Conservation (phyloP, 495 filamentous ascomycete species). For the Tuber umbilicatum region DNA sequence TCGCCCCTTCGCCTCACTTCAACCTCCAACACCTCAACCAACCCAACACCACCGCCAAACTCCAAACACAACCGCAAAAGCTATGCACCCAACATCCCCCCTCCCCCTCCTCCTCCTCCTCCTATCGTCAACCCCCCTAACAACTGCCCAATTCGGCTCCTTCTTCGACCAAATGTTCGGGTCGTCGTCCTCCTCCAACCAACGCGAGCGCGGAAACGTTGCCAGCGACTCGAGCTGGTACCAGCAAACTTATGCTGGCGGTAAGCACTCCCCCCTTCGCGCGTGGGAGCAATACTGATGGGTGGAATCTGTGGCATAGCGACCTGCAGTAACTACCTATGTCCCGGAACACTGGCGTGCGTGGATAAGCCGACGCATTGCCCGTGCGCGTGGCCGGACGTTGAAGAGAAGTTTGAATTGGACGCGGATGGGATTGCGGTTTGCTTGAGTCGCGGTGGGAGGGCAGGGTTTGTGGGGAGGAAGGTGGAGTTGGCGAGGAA, state of each 20-base stretch:
- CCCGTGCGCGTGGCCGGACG: constrained; percentile 60
- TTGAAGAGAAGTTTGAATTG: constrained; percentile 68
- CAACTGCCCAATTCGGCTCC: constrained; percentile 57
- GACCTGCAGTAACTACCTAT: constrained; percentile 64
- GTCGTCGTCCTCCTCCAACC: constrained; percentile 48
- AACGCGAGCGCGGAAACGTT: constrained; percentile 55
- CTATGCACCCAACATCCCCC: not conserved
- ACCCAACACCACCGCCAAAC: constrained; percentile 1
- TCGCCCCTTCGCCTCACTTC: not conserved
- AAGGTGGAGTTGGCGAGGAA: constrained; percentile 62
- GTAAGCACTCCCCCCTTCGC: constrained; percentile 44
- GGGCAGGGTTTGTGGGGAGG: constrained; percentile 45
- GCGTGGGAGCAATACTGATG: constrained; percentile 1
- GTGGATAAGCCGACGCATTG: constrained; percentile 74
- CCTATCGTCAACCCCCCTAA: constrained; percentile 49
- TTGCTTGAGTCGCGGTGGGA: constrained; percentile 62
- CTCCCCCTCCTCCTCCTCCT: constrained; percentile 42
- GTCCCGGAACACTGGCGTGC: constrained; percentile 63
- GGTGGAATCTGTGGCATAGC: constrained; percentile 44
- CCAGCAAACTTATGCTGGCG: constrained; percentile 53
- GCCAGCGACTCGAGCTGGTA: constrained; percentile 62
- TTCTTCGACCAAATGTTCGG: constrained; percentile 69
- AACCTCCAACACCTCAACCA: constrained; percentile 14
- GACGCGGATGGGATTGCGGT: constrained; percentile 59
- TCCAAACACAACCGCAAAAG: not conserved